These are phyloP conservation scores for Haplosporangium sp. DNA, from an alignment of 371 early-diverging fungal species.

Conservation along the genomic window DNA sequence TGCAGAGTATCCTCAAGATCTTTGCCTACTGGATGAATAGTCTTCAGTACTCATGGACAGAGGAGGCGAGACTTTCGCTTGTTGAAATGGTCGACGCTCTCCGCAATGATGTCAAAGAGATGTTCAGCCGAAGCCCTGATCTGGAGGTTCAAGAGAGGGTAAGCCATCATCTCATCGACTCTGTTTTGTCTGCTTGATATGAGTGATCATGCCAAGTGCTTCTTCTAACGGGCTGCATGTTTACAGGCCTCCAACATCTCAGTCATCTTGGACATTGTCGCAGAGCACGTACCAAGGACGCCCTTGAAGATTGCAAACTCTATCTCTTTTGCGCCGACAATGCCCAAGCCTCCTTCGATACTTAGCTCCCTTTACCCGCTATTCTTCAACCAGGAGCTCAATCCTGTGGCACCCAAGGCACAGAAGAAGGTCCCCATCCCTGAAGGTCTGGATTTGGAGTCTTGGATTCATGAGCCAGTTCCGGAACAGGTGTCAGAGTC, in stretches of 20 bases:
- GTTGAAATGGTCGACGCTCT: conserved; percentile 62
- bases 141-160: conserved; percentile 90
- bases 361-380: conserved; percentile 67
- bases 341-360: conserved; percentile 53
- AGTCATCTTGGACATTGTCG: conserved; percentile 68
- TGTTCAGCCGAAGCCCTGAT: conserved; percentile 65
- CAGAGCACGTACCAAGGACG: conserved; percentile 43
- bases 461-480: conserved; percentile 79
- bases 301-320: conserved; percentile 51
- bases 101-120: conserved; percentile 33
- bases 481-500: conserved; percentile 66
- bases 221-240: no score
- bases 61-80: conserved; percentile 65
- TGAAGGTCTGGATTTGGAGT: conserved; percentile 88
- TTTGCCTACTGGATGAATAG: conserved; percentile 75
- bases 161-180: conserved; percentile 18
- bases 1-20: conserved; percentile 82
- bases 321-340: conserved; percentile 50
- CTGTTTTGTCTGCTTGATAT: background rate
- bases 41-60: conserved; percentile 67
- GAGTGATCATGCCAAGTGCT: background rate
- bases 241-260: conserved; percentile 66
- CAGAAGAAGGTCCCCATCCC: conserved; percentile 91
- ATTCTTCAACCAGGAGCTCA: conserved; percentile 86
- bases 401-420: conserved; percentile 93